Evolutionary conservation across 176 grass and related monocot genomes (phyloP).

Genomic region (Zoysia japonica): DNA sequence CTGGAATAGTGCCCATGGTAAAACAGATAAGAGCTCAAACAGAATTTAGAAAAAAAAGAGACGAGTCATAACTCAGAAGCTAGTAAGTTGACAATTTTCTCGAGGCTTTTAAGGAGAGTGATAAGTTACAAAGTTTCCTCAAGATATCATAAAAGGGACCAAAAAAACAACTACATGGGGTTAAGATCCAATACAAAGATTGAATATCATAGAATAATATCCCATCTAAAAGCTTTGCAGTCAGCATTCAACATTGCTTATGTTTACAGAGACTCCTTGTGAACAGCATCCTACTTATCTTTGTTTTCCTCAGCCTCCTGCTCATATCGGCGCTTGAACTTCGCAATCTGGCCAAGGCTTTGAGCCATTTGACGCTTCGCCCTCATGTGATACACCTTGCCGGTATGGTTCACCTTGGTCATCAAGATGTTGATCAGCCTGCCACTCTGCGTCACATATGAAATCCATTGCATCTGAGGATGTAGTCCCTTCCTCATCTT

Average conservation of each 20-base stretch:
- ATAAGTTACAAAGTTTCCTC: not conserved
- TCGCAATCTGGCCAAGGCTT: slow-evolving; percentile 46
- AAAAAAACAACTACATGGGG: not conserved
- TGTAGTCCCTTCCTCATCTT: slow-evolving; percentile 62
- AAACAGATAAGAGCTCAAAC: not conserved
- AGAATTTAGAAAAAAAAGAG: not conserved
- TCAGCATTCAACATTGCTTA: not conserved
- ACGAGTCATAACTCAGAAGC: not conserved
- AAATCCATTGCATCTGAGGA: slow-evolving; percentile 63
- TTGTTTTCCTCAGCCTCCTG: slow-evolving; percentile 28
- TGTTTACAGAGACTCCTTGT: not conserved
- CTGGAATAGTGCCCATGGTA: too few species aligned
- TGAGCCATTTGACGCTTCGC: slow-evolving; percentile 64
- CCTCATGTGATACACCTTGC: slow-evolving; percentile 65
- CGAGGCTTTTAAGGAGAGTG: not conserved
- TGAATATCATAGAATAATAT: not conserved
- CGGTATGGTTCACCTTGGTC: slow-evolving; percentile 52
- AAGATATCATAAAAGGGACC: not conserved
- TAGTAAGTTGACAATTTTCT: not conserved
- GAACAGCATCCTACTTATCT: not conserved
- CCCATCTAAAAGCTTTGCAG: not conserved
- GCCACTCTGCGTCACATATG: slow-evolving; percentile 60
- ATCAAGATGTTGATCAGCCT: slow-evolving; percentile 57
- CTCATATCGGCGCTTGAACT: slow-evolving; percentile 35
- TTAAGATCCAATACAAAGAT: not conserved